Percentiles rank a stretch among this genome's conserved stretches.
phyloP scores from a whole-genome alignment of 306 rosid species.

The Benincasa hispida region DNA sequence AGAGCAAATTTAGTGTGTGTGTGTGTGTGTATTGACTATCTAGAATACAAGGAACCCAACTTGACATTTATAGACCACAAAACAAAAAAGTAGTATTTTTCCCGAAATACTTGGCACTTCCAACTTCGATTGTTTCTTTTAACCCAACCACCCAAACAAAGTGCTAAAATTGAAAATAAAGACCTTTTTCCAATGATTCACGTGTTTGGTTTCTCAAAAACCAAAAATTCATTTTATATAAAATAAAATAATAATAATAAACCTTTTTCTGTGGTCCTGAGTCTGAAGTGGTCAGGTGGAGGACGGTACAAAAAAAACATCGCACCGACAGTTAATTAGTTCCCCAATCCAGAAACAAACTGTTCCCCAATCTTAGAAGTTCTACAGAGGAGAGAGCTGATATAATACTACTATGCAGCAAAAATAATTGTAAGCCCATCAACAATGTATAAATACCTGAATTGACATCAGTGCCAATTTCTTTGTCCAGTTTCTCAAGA shows the following conservation, averaged over 20 bases:
- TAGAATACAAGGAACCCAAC: too few species aligned
- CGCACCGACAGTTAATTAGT: background rate
- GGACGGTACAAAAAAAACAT: background rate
- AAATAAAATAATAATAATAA: background rate
- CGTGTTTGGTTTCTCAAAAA: background rate
- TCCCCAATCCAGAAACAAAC: background rate
- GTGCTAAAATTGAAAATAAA: background rate
- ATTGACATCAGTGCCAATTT: constrained; percentile 43
- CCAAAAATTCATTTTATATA: background rate
- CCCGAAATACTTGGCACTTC: too few species aligned
- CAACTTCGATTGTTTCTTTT: background rate
- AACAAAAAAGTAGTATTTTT: too few species aligned
- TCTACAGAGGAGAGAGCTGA: background rate
- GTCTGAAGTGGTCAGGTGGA: background rate
- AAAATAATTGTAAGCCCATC: background rate
- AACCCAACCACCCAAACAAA: background rate
- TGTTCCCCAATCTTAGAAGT: background rate
- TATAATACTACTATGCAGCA: background rate
- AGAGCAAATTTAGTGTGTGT: background rate
- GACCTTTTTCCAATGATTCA: background rate
- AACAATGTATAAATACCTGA: constrained; percentile 37
- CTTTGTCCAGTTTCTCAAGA: constrained; percentile 76
- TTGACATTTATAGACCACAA: too few species aligned
- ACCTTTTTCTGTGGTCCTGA: background rate
- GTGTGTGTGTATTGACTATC: too few species aligned